Evolutionary conservation across 2,329 filamentous ascomycete genomes (phyloP).

Genomic region (Microsporum audouinii): DNA sequence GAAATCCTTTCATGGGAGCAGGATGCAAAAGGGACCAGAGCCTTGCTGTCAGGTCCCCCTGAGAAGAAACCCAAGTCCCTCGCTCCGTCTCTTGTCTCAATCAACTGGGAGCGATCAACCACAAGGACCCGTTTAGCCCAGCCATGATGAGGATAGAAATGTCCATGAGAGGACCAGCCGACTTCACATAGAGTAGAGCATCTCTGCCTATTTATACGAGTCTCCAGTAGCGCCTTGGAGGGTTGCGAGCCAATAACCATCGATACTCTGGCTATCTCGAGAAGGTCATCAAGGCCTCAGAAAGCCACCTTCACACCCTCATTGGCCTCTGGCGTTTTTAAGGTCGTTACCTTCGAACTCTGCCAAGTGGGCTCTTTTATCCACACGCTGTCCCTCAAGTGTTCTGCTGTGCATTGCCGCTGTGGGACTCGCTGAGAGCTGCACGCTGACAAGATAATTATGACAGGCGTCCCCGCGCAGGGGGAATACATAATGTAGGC

Average conservation of each 20-base stretch:
- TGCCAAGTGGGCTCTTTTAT: neutral
- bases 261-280: neutral
- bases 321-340: neutral
- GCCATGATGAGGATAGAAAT: neutral
- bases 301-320: neutral
- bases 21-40: neutral
- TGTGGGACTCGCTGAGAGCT: neutral
- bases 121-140: neutral
- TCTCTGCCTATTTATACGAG: neutral
- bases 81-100: neutral
- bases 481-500: neutral
- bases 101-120: neutral
- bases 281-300: neutral
- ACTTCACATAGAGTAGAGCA: too few relatives aligned
- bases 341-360: neutral
- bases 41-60: neutral
- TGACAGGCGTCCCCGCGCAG: neutral
- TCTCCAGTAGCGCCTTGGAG: neutral
- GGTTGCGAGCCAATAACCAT: neutral
- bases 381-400: neutral
- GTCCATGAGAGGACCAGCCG: neutral
- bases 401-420: neutral
- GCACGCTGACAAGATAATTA: neutral
- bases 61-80: neutral
- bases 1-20: neutral